phyloP scores from a whole-genome alignment of 2,329 filamentous ascomycete genomes.

The Trichoderma lentiforme region DNA sequence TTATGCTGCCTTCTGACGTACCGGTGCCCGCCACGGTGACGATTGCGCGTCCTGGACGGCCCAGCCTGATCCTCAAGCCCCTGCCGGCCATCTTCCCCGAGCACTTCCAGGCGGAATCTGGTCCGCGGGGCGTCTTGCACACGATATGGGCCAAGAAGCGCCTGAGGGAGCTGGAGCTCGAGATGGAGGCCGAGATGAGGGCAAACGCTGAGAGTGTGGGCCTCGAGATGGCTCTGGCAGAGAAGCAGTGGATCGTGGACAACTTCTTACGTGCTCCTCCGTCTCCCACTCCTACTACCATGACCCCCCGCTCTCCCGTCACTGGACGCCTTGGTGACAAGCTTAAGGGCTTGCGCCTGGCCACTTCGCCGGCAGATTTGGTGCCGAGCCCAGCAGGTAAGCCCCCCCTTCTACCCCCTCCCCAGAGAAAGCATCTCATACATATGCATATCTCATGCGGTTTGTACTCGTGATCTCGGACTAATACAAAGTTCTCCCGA shows the following conservation, averaged over 20 bases:
- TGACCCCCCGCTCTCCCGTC: constrained; percentile 62
- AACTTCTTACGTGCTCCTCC: constrained; percentile 55
- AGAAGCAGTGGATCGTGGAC: constrained; percentile 80
- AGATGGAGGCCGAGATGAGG: constrained; percentile 71
- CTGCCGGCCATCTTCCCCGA: constrained; percentile 83
- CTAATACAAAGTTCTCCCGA: constrained; percentile 1
- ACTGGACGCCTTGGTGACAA: constrained; percentile 74
- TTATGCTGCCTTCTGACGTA: constrained; percentile 70
- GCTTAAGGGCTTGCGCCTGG: constrained; percentile 72
- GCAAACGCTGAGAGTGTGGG: constrained; percentile 78
- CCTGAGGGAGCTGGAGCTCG: constrained; percentile 68
- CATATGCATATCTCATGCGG: neutral
- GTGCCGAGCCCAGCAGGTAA: constrained; percentile 51
- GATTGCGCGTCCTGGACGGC: constrained; percentile 47
- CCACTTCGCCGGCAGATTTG: constrained; percentile 67
- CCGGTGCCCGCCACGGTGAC: constrained; percentile 70
- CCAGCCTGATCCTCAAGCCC: constrained; percentile 63
- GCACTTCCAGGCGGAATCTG: constrained; percentile 66
- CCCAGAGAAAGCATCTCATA: neutral
- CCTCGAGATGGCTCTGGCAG: constrained; percentile 76
- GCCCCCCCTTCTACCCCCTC: neutral
- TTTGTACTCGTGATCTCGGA: neutral
- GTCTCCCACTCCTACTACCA: constrained; percentile 18
- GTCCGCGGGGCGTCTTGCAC: constrained; percentile 78
- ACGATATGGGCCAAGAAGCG: constrained; percentile 88